A percentile compares a stretch with the other conserved stretches of the same genome.
Evolutionary conservation across 306 rosid genomes (phyloP).

Genomic region (Sicyos baderoa): DNA sequence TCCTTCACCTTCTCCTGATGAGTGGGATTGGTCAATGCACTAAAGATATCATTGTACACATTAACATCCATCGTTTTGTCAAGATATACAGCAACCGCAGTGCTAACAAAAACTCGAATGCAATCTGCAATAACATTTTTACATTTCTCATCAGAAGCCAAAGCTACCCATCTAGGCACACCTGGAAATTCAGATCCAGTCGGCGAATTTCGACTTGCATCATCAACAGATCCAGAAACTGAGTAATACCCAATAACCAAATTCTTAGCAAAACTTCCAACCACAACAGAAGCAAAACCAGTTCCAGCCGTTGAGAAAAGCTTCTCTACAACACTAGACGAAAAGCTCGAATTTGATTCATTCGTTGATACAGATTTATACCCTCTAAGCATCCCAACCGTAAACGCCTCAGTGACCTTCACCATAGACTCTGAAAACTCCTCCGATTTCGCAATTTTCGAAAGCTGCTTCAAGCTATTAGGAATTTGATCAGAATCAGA

Average conservation of each 20-base stretch:
- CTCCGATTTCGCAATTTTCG: slow-evolving; percentile 54
- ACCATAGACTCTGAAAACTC: slow-evolving; percentile 44
- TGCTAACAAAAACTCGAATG: slow-evolving; percentile 64
- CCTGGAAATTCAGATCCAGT: neutral
- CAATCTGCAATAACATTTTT: slow-evolving; percentile 47
- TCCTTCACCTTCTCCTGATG: slow-evolving; percentile 56
- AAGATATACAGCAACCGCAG: slow-evolving; percentile 73
- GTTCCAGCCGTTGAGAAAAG: slow-evolving; percentile 67
- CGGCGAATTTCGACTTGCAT: neutral
- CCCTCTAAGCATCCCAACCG: slow-evolving; percentile 53
- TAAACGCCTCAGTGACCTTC: slow-evolving; percentile 46
- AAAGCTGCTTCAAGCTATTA: slow-evolving; percentile 60
- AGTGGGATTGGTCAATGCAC: slow-evolving; percentile 69
- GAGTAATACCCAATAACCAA: slow-evolving; percentile 56
- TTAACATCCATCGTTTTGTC: slow-evolving; percentile 80
- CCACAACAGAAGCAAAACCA: slow-evolving; percentile 72
- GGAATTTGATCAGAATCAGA: slow-evolving; percentile 81
- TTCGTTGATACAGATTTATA: slow-evolving; percentile 24
- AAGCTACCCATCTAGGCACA: slow-evolving; percentile 44
- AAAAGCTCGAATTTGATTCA: slow-evolving; percentile 23
- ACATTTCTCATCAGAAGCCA: slow-evolving; percentile 41
- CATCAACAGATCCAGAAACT: slow-evolving; percentile 18
- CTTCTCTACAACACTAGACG: slow-evolving; percentile 43
- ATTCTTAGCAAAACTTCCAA: slow-evolving; percentile 90
- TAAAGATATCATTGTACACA: slow-evolving; percentile 54